These are phyloP conservation scores for Edaphochlamys debaryana DNA, from an alignment of 139 green algal genomes.

Conservation along the genomic window DNA sequence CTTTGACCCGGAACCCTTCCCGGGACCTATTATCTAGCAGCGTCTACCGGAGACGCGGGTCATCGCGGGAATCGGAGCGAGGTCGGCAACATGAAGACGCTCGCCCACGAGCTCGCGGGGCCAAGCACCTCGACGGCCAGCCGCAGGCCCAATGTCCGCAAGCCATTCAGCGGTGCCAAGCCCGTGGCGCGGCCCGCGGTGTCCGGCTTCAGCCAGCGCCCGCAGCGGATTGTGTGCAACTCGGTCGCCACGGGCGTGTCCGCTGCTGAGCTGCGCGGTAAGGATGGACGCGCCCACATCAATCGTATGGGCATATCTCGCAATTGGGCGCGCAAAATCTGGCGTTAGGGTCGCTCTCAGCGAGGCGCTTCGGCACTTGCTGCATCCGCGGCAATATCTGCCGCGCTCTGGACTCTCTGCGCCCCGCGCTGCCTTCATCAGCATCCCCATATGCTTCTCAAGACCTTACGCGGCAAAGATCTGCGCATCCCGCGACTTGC, in stretches of 20 bases:
- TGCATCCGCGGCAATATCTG: background rate
- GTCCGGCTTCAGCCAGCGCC: background rate
- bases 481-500: background rate
- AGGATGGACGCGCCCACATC: background rate
- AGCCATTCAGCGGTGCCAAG: constrained; percentile 18
- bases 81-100: constrained; percentile 37
- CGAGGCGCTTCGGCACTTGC: background rate
- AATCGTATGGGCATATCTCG: background rate
- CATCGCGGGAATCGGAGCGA: too few relatives aligned
- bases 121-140: background rate
- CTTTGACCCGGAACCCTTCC: too few relatives aligned
- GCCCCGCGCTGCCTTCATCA: too few relatives aligned
- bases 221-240: constrained; percentile 26
- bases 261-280: constrained; percentile 45
- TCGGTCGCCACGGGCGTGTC: constrained; percentile 44
- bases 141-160: background rate
- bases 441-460: too few relatives aligned
- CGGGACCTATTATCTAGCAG: too few relatives aligned
- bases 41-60: too few relatives aligned
- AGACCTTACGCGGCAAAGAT: too few relatives aligned
- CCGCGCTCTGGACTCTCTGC: background rate
- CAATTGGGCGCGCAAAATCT: constrained; percentile 3
- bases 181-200: background rate
- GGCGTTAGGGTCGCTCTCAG: too few relatives aligned
- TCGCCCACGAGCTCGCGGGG: constrained; percentile 4